Evolutionary conservation across 179 eudicot species (phyloP), one percentile per base, ranked within the genome.

Genomic region (Silene vulgaris): DNA sequence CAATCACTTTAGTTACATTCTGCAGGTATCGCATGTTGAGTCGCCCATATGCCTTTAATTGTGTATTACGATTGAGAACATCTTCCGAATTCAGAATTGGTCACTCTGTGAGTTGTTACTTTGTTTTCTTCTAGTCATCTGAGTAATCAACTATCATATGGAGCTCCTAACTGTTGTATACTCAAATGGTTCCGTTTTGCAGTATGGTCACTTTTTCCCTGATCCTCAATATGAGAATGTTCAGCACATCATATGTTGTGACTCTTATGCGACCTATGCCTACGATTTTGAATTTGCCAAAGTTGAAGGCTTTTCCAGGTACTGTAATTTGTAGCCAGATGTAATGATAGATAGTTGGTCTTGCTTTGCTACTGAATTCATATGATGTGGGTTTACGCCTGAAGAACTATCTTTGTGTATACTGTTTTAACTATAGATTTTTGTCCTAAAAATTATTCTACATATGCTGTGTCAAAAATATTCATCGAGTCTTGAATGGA

Each of bases 151-250:
- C 65, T 59, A 29, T 73, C 57, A 8, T 29, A 12, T 29, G 61
- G 21, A 81, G 30, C 40, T 70, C 37, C 67, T 71, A 71, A 75
- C 32, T 76, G 61, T 63, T 68, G 72, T 76, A 37, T 23, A 26
- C 14, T 29, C 20, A 28, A 67, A 0, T 48, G 17, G 23, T 65
- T 60, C 65, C 43, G 67, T 80, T 71, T 78, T 83, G 84, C 96
- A 94, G 98, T 94, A 88, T 84, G 98, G 98, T 65, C 98, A 94
- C 83, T 94, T 90, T 82, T 94, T 92, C 87, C 97, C 98, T 50
- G 97, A 94, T 85, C 98, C 97, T 43, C 96, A 92, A 83, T 94
- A 90, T 82, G 97, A 94, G 81, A 89, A 94, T 82, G 97, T 94
- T 72, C 98, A 94, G 84, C 97, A 94, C 84, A 86, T 94, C 56